Percentiles rank a stretch among this genome's conserved stretches.
Conservation (phyloP, 768 basidiomycete species). For the Lepiota subincarnata region DNA sequence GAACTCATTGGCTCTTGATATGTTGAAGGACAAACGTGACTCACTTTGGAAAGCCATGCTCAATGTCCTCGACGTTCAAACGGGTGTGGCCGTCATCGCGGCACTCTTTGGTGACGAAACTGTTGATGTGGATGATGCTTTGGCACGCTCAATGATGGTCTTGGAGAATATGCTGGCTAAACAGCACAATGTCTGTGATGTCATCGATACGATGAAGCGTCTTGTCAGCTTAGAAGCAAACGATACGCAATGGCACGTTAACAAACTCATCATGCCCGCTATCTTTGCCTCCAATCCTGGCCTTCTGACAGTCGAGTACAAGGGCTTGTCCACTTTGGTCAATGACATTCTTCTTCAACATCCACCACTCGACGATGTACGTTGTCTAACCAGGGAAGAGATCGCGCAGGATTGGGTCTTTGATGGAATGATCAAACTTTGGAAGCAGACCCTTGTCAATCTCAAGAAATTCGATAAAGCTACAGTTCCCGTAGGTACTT, state of each 20-base stretch:
- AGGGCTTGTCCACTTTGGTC: conserved; percentile 7
- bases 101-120: conserved; percentile 39
- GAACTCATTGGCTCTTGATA: conserved; percentile 5
- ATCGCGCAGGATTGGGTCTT: conserved; percentile 50
- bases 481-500: conserved; percentile 46
- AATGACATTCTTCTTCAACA: conserved; percentile 30
- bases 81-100: conserved; percentile 53
- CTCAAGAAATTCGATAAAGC: conserved; percentile 43
- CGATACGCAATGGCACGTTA: conserved; percentile 37
- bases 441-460: conserved; percentile 42
- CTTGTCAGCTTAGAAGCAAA: conserved; percentile 29
- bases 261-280: conserved; percentile 20
- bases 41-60: conserved; percentile 47
- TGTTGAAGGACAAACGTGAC: conserved; percentile 26
- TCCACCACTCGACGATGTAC: conserved; percentile 52
- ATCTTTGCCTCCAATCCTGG: conserved; percentile 23
- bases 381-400: conserved; percentile 55
- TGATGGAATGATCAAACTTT: conserved; percentile 46
- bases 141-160: conserved; percentile 45
- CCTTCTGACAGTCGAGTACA: conserved; percentile 22
- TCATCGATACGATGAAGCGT: conserved; percentile 46
- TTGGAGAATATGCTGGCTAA: conserved; percentile 55
- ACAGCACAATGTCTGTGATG: conserved; percentile 46
- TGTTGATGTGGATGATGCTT: conserved; percentile 30
- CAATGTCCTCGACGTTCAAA: conserved; percentile 43